Evolutionary conservation across 2,329 filamentous ascomycete species (phyloP).

Genomic region (Sclerotinia nivalis): DNA sequence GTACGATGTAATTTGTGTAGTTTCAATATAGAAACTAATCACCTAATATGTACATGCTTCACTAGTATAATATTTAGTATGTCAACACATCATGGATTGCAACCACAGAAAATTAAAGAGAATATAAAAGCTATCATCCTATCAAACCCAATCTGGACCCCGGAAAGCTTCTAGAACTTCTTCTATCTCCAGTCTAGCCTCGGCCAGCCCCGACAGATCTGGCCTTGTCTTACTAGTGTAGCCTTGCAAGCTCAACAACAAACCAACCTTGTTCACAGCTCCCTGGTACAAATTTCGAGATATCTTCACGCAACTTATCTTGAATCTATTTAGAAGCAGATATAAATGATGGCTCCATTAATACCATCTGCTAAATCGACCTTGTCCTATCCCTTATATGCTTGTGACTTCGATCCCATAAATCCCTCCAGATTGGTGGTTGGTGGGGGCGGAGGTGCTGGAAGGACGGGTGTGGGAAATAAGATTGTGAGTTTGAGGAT

Average conservation of each 20-base stretch:
- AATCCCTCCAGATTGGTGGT: constrained; percentile 76
- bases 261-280: not conserved
- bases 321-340: not conserved
- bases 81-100: too few species aligned
- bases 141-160: not conserved
- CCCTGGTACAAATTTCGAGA: not conserved
- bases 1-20: not conserved
- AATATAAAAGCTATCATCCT: not conserved
- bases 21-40: not conserved
- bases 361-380: constrained; percentile 43
- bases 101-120: too few species aligned
- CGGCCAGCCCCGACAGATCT: constrained; percentile 13
- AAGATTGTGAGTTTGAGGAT: constrained; percentile 66
- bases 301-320: constrained; percentile 1
- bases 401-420: constrained; percentile 83
- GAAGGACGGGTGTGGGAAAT: constrained; percentile 79
- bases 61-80: too few species aligned
- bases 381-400: constrained; percentile 81
- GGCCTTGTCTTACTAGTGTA: constrained; percentile 12
- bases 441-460: constrained; percentile 83
- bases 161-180: constrained; percentile 11
- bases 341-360: constrained; percentile 37
- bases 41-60: not conserved
- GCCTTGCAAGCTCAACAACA: constrained; percentile 18
- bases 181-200: constrained; percentile 13